Conservation (phyloP, 352 stramenopile species). For the Phytophthora niederhauseri region DNA sequence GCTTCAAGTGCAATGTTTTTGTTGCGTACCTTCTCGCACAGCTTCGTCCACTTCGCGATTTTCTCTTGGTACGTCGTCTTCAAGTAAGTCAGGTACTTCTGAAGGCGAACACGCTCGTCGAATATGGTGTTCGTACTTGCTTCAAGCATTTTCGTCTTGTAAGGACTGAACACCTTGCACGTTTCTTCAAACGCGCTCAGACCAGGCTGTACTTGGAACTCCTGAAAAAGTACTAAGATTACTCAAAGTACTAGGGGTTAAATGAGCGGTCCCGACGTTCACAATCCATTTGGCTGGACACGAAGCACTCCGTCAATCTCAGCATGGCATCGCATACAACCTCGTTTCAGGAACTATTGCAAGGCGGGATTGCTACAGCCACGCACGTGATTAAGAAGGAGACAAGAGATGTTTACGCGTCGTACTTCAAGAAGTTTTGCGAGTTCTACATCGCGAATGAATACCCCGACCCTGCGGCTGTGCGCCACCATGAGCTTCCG, state of each 20-base stretch:
- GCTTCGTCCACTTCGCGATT: too few relatives aligned
- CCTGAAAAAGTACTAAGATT: conserved; percentile 1
- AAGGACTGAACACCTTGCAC: too few relatives aligned
- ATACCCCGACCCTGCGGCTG: conserved; percentile 5
- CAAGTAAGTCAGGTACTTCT: too few relatives aligned
- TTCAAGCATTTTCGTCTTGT: too few relatives aligned
- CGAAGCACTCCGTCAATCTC: not conserved
- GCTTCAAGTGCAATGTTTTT: too few relatives aligned
- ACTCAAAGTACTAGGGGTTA: conserved; percentile 7
- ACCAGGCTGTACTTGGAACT: too few relatives aligned
- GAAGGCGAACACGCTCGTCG: too few relatives aligned
- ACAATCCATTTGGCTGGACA: conserved; percentile 7
- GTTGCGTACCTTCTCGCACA: too few relatives aligned
- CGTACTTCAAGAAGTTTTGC: conserved; percentile 21
- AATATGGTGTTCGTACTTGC: too few relatives aligned
- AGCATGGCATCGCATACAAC: not conserved
- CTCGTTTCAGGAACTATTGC: conserved; percentile 11
- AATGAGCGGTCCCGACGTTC: not conserved
- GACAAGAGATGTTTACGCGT: conserved; percentile 10
- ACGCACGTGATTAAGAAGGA: conserved; percentile 19
- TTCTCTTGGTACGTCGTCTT: too few relatives aligned
- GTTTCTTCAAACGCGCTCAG: too few relatives aligned
- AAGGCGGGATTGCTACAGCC: conserved; percentile 8
- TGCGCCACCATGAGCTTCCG: conserved; percentile 8
- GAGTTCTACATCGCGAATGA: conserved; percentile 19